Evolutionary conservation across 129 eudicot genomes (phyloP).

Genomic region (Deinandra increscens): DNA sequence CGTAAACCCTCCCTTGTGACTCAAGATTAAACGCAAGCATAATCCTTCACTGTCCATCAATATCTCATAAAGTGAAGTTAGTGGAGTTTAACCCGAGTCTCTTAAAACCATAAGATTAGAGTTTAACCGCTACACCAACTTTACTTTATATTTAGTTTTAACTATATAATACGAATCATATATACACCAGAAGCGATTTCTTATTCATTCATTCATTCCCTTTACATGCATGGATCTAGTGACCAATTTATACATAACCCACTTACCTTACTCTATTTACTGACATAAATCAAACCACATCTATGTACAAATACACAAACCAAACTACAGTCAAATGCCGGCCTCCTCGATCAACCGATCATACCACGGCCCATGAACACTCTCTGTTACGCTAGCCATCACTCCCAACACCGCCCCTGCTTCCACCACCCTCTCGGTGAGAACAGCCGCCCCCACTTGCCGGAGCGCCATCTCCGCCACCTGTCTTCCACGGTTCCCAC

Average conservation of each 20-base stretch:
- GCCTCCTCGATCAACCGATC: constrained; percentile 39
- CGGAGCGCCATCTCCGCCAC: constrained; percentile 62
- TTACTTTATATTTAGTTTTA: no score
- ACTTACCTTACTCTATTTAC: constrained; percentile 26
- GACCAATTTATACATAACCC: constrained; percentile 27
- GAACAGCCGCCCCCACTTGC: constrained; percentile 63
- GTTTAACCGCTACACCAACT: no score
- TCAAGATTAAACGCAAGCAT: no score
- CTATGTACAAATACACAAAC: constrained; percentile 24
- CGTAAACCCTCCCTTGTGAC: no score
- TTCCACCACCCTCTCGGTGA: constrained; percentile 51
- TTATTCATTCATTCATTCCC: constrained; percentile 33
- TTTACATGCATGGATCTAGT: constrained; percentile 26
- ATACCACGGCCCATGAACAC: constrained; percentile 84
- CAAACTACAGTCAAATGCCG: constrained; percentile 1
- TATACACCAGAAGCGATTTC: background rate
- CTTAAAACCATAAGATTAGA: no score
- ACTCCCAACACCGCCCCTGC: constrained; percentile 62
- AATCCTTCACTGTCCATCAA: no score
- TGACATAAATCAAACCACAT: constrained; percentile 16
- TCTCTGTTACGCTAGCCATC: constrained; percentile 55
- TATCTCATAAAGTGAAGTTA: no score
- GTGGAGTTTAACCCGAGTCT: no score
- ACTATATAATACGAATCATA: no score
- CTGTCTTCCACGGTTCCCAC: constrained; percentile 51